A percentile compares a stretch with the other conserved stretches of the same genome.
These are phyloP conservation scores for Tulasnella sp. DNA, from an alignment of 768 basidiomycete species.

Conservation along the genomic window DNA sequence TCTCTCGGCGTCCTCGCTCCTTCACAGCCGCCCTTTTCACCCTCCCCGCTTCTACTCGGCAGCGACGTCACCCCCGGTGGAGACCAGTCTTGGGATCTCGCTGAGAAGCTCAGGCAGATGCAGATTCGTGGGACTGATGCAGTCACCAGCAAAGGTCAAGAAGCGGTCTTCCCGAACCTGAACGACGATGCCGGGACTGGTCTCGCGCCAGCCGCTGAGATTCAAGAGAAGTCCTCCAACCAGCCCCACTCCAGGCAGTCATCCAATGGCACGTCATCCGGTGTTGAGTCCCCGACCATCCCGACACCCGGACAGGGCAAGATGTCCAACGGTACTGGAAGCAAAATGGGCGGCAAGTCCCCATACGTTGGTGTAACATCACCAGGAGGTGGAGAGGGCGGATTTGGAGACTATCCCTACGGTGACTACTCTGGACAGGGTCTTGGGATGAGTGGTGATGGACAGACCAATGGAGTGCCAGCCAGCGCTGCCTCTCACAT, in stretches of 20 bases:
- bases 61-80: not conserved
- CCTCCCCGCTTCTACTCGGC: not conserved
- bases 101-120: constrained; percentile 1
- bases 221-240: not conserved
- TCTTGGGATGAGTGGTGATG: not conserved
- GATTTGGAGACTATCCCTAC: not conserved
- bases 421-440: not conserved
- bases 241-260: constrained; percentile 14
- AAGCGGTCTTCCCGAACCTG: not conserved
- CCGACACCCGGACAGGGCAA: constrained; percentile 3
- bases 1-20: not conserved
- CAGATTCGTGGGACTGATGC: not conserved
- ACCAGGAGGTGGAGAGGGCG: not conserved
- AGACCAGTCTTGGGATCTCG: constrained; percentile 9
- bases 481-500: no score
- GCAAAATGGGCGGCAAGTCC: not conserved
- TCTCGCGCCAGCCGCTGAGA: constrained; percentile 6
- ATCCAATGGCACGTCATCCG: not conserved
- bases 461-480: not conserved
- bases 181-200: not conserved
- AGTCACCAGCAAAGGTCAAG: not conserved
- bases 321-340: not conserved
- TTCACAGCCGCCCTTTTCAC: not conserved
- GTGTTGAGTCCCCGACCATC: constrained; percentile 7
- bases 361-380: not conserved